Evolutionary conservation across 257 asterid genomes (phyloP).

Genomic region (Paraleonurus japonicus): DNA sequence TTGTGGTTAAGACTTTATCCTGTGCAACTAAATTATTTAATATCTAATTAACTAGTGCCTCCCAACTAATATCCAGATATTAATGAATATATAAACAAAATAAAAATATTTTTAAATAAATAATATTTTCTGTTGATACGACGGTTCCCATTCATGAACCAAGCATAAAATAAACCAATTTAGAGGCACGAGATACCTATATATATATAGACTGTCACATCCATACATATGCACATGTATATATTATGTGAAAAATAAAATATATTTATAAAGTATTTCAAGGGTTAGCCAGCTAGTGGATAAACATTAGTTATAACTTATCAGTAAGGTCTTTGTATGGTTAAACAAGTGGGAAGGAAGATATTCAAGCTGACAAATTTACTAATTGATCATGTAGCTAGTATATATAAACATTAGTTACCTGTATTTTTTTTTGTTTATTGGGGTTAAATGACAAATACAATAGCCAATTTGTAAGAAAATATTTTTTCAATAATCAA

Average conservation of each 20-base stretch:
- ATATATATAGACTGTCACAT: background rate
- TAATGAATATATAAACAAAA: background rate
- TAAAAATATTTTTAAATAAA: background rate
- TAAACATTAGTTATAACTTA: background rate
- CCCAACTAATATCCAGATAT: slow-evolving; percentile 27
- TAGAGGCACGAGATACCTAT: slow-evolving; percentile 22
- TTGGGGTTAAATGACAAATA: too few relatives aligned
- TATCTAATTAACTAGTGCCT: background rate
- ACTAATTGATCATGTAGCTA: too few relatives aligned
- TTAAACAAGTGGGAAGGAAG: background rate
- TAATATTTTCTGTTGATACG: background rate
- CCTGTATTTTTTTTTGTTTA: too few relatives aligned
- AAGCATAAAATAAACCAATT: background rate
- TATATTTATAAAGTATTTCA: background rate
- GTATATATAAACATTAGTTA: too few relatives aligned
- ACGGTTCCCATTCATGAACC: slow-evolving; percentile 30
- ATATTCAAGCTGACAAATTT: background rate
- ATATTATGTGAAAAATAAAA: background rate
- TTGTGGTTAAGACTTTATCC: background rate
- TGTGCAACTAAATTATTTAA: slow-evolving; percentile 20
- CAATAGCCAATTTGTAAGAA: background rate
- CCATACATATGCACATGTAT: background rate
- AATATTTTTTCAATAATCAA: background rate
- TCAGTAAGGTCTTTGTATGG: background rate
- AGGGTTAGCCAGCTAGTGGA: background rate